A percentile compares a stretch with the other conserved stretches of the same genome.
Conservation (phyloP, 768 basidiomycete species). For the Infundibulicybe gibba region DNA sequence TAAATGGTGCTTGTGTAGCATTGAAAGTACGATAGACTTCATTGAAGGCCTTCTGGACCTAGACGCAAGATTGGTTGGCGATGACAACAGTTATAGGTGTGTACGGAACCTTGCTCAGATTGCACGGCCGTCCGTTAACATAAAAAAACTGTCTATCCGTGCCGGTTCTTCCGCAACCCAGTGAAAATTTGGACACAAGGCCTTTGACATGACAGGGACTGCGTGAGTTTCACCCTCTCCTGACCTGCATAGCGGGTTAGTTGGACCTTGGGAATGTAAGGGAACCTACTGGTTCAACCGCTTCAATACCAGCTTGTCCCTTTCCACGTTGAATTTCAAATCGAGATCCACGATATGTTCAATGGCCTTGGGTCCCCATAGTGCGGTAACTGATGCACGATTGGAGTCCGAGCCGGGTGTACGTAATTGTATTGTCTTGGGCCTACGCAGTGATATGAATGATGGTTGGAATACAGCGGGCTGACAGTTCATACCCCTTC, state of each 20-base stretch:
- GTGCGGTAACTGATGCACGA: conserved; percentile 58
- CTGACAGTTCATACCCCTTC: conserved; percentile 54
- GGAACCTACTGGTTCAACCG: conserved; percentile 13
- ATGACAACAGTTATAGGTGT: neutral
- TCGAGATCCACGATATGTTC: conserved; percentile 75
- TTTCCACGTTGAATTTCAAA: conserved; percentile 62
- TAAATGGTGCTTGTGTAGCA: conserved; percentile 68
- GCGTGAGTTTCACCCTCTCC: conserved; percentile 10
- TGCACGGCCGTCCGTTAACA: conserved; percentile 89
- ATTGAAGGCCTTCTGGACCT: conserved; percentile 89
- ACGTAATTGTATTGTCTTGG: conserved; percentile 65
- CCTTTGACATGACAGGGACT: conserved; percentile 63
- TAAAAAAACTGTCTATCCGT: conserved; percentile 91
- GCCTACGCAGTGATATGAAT: conserved; percentile 27
- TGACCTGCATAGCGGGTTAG: too few relatives aligned
- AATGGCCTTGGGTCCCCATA: conserved; percentile 85
- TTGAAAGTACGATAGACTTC: conserved; percentile 88
- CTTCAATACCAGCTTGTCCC: conserved; percentile 52
- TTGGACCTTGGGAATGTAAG: too few relatives aligned
- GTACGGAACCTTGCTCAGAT: conserved; percentile 57
- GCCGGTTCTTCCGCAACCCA: conserved; percentile 72
- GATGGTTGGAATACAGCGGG: neutral
- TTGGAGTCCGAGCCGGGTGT: conserved; percentile 67
- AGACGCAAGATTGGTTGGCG: neutral
- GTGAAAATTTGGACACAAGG: conserved; percentile 77